A percentile compares a stretch with the other conserved stretches of the same genome.
Conservation (phyloP, 305 asterid genomes). For the Solanum chacoense region DNA sequence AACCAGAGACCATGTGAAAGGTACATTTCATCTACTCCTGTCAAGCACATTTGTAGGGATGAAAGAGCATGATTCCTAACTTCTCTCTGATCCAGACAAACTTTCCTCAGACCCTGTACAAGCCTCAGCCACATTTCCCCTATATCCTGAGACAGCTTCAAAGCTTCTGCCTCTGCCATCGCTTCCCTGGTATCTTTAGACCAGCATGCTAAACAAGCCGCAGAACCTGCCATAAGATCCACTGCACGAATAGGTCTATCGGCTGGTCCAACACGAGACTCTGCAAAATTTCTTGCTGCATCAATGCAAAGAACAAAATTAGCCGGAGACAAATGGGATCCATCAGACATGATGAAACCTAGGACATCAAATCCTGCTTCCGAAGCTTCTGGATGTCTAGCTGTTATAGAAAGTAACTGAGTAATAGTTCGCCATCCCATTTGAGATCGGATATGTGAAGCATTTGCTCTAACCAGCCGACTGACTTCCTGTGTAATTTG, state of each 20-base stretch:
- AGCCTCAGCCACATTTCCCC: slow-evolving; percentile 99
- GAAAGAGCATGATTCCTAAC: slow-evolving; percentile 83
- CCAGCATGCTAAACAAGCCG: slow-evolving; percentile 67
- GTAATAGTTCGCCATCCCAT: slow-evolving; percentile 88
- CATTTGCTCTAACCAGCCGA: slow-evolving; percentile 82
- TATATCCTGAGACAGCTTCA: slow-evolving; percentile 63
- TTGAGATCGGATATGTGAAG: slow-evolving; percentile 62
- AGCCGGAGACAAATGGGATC: slow-evolving; percentile 75
- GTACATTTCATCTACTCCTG: slow-evolving; percentile 54
- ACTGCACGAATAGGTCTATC: slow-evolving; percentile 76
- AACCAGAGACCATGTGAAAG: slow-evolving; percentile 61
- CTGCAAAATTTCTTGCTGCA: slow-evolving; percentile 90
- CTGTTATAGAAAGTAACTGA: slow-evolving; percentile 69
- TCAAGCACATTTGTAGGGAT: slow-evolving; percentile 68
- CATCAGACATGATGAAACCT: slow-evolving; percentile 73
- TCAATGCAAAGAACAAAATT: slow-evolving; percentile 68
- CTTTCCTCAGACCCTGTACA: slow-evolving; percentile 78
- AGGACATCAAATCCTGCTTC: slow-evolving; percentile 93
- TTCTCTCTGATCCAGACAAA: slow-evolving; percentile 92
- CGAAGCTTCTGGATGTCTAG: slow-evolving; percentile 92
- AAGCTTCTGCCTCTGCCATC: slow-evolving; percentile 55
- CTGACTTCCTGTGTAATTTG: slow-evolving; percentile 93
- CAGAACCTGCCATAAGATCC: slow-evolving; percentile 74
- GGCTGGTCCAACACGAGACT: slow-evolving; percentile 86
- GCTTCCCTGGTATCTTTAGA: slow-evolving; percentile 64